Evolutionary conservation across 2,329 filamentous ascomycete species (phyloP).

Genomic region (Colletotrichum endophyticum): DNA sequence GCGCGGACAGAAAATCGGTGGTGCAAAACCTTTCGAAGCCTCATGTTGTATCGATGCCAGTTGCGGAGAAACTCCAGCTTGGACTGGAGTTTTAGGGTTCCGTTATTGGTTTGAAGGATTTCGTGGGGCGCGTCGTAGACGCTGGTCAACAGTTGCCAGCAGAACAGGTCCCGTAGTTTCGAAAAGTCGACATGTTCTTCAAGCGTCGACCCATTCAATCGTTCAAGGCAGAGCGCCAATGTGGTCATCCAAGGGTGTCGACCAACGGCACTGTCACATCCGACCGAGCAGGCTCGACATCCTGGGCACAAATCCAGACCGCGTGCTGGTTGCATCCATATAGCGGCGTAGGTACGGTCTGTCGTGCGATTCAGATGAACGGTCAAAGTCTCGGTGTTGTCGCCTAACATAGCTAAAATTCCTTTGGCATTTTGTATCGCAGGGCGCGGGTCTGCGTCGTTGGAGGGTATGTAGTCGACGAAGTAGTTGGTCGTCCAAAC

Average conservation of each 20-base stretch:
- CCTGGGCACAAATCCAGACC: background rate
- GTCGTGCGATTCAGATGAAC: background rate
- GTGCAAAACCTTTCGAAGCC: background rate
- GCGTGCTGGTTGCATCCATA: background rate
- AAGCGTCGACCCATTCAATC: background rate
- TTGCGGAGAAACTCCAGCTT: background rate
- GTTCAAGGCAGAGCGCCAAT: background rate
- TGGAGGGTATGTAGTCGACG: background rate
- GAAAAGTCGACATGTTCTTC: background rate
- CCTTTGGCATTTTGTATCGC: background rate
- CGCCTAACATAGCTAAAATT: background rate
- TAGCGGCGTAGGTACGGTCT: background rate
- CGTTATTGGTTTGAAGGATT: background rate
- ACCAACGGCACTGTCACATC: background rate
- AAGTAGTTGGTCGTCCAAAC: background rate
- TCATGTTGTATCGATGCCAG: background rate
- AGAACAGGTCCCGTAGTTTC: background rate
- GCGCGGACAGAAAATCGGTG: background rate
- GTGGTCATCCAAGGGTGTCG: background rate
- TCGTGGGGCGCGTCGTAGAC: background rate
- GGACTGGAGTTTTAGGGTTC: background rate
- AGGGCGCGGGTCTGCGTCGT: background rate
- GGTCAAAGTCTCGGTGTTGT: background rate
- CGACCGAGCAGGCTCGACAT: background rate
- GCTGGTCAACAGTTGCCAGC: background rate